Evolutionary conservation across 768 basidiomycete genomes (phyloP).

Genomic region (Rhodotorula graminis): DNA sequence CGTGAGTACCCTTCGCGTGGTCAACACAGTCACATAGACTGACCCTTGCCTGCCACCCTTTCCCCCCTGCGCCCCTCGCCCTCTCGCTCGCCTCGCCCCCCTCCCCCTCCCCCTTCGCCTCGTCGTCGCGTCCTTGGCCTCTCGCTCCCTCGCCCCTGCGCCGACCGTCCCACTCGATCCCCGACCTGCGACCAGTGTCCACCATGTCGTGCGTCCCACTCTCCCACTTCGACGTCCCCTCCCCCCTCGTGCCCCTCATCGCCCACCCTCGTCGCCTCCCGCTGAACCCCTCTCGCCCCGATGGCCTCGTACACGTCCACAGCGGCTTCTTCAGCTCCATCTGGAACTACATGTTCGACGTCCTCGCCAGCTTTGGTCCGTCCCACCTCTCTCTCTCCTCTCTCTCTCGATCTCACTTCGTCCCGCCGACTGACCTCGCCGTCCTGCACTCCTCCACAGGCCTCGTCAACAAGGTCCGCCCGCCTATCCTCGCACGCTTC

Average conservation of each 20-base stretch:
- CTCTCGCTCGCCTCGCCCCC: too few species aligned
- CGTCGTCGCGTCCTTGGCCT: too few species aligned
- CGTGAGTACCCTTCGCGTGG: too few species aligned
- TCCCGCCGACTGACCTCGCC: background rate
- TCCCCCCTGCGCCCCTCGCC: too few species aligned
- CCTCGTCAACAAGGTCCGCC: conserved; percentile 41
- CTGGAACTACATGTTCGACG: conserved; percentile 93
- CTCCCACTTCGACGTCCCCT: too few species aligned
- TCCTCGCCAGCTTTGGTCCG: conserved; percentile 86
- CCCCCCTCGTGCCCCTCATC: background rate
- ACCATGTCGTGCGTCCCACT: background rate
- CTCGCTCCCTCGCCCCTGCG: too few species aligned
- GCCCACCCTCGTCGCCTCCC: background rate
- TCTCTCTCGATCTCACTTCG: background rate
- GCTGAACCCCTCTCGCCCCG: background rate
- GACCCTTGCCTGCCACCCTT: too few species aligned
- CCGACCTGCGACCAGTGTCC: background rate
- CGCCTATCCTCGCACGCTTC: background rate
- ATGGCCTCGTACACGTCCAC: background rate
- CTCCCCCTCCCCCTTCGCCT: too few species aligned
- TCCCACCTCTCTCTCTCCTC: conserved; percentile 11
- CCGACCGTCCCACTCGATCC: too few species aligned
- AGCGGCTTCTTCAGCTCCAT: conserved; percentile 60
- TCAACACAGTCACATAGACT: too few species aligned
- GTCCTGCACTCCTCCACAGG: conserved; percentile 10